These are phyloP conservation scores for Symbiotaphrina buchneri DNA, from an alignment of 495 filamentous ascomycete genomes.

Conservation along the genomic window DNA sequence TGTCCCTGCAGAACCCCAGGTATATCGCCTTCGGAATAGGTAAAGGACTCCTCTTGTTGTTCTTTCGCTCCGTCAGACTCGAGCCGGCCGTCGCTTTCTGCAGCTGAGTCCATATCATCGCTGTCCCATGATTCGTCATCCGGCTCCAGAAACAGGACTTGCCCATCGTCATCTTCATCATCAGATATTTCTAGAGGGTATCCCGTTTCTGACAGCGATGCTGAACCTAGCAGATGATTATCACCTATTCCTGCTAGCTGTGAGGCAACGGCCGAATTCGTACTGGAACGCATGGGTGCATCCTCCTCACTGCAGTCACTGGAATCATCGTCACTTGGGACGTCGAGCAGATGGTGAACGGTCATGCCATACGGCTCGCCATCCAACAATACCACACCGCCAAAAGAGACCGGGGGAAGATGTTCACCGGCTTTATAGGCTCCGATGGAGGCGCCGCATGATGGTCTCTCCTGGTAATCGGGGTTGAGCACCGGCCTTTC, in stretches of 20 bases:
- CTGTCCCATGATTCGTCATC: conserved; percentile 21
- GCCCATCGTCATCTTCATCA: conserved; percentile 13
- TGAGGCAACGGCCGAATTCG: no score
- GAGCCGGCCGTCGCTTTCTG: conserved; percentile 12
- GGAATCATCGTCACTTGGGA: conserved; percentile 40
- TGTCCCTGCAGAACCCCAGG: conserved; percentile 61
- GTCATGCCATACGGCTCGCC: conserved; percentile 74
- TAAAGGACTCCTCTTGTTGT: conserved; percentile 11
- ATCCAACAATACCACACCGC: conserved; percentile 69
- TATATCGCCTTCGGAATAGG: conserved; percentile 42
- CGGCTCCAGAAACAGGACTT: conserved; percentile 12
- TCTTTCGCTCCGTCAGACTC: conserved; percentile 5
- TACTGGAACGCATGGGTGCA: not conserved
- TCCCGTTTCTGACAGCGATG: not conserved
- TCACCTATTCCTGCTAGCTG: no score
- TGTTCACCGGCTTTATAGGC: conserved; percentile 69
- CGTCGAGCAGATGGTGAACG: conserved; percentile 87
- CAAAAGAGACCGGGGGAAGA: conserved; percentile 73
- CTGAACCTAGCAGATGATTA: no score
- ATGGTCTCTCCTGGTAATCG: conserved; percentile 48
- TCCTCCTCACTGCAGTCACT: conserved; percentile 6
- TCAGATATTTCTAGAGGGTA: conserved; percentile 25
- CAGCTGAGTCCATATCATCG: conserved; percentile 15
- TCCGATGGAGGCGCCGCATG: conserved; percentile 81
- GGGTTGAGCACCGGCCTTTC: conserved; percentile 21